Percentiles rank a stretch among this genome's conserved stretches.
These are phyloP conservation scores for Ceriops decandra DNA, from an alignment of 345 rosid genomes.

Conservation along the genomic window DNA sequence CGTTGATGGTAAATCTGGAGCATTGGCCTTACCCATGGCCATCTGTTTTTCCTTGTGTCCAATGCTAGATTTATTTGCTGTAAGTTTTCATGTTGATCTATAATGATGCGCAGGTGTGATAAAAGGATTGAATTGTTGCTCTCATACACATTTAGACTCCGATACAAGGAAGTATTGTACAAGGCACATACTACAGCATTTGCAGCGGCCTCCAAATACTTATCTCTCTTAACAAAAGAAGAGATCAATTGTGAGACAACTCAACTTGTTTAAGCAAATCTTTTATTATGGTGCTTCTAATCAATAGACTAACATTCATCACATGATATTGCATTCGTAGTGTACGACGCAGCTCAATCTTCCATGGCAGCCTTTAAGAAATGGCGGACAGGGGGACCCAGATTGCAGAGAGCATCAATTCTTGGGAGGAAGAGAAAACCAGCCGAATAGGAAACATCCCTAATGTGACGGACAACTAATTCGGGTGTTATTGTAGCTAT, in stretches of 20 bases:
- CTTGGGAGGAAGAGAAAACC: constrained; percentile 80
- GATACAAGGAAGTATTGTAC: constrained; percentile 69
- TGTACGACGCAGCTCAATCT: constrained; percentile 75
- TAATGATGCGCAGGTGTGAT: constrained; percentile 39
- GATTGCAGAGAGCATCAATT: constrained; percentile 78
- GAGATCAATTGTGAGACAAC: constrained; percentile 55
- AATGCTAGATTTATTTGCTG: not conserved
- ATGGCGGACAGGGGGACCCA: constrained; percentile 83
- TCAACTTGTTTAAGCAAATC: constrained; percentile 11
- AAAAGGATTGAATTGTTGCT: constrained; percentile 65
- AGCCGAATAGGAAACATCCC: constrained; percentile 25
- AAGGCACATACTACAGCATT: constrained; percentile 73
- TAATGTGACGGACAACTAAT: not conserved
- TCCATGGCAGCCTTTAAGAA: constrained; percentile 73
- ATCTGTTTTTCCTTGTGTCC: not conserved
- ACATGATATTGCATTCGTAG: constrained; percentile 28
- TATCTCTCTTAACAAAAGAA: constrained; percentile 57
- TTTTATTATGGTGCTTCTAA: constrained; percentile 1
- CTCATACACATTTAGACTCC: constrained; percentile 60
- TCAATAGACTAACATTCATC: not conserved
- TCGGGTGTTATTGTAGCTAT: not conserved
- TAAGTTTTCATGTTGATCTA: not conserved
- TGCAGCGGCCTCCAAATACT: constrained; percentile 54
- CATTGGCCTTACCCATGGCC: too few relatives aligned
- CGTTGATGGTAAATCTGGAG: too few relatives aligned